Base-by-base conservation (phyloP, 139 green algal species). In the Desmodesmus armatus region DNA sequence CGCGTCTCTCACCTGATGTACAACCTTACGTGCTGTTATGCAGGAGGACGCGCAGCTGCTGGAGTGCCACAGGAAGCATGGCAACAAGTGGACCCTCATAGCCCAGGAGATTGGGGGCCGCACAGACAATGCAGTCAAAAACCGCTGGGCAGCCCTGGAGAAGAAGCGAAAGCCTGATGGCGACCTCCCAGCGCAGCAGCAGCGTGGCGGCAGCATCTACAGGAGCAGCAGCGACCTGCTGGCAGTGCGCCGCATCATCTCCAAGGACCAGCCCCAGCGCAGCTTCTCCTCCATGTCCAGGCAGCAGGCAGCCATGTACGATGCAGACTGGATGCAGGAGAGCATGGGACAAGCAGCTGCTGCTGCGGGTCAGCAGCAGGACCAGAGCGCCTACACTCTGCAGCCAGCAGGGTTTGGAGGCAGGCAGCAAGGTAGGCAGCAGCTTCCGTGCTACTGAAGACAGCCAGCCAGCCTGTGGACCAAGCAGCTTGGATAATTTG, bases 61-160 rank as follows among this genome's bases (percentile, higher is more conserved):
- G 49, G 87, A 93, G 17, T 88, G 87, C 49, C 90, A 95, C 80
- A 41, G 39, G 15, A 62, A 78, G 3, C 85, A 90, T 35, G 93
- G 93, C 65, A 96, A 96, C 87, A 92, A 91, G 40, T 97, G 94
- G 94, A 94, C 94, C 1, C 80, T 90, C 29, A 97, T 97, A 60
- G 92, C 94, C 9, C 89, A 89, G 44, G 72, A 92, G 71, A 89
- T 97, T 25, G 89, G 91, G 3, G 94, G 94, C 31, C 89, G 93
- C 37, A 96, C 93, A 0, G 93, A 96, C 82, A 96, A 96, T 62
- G 92, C 93, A 0, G 90, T 96, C 4, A 96, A 96, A 78, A 94
- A 94, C 88, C 83, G 91, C 39, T 92, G 73, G 72, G 85, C 88
- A 5, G 88, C 88, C 0, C 49, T 91, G 2, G 82, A 80, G 29